Conservation (phyloP, 1,284 basidiomycete species). For the Marasmius tenuissimus region DNA sequence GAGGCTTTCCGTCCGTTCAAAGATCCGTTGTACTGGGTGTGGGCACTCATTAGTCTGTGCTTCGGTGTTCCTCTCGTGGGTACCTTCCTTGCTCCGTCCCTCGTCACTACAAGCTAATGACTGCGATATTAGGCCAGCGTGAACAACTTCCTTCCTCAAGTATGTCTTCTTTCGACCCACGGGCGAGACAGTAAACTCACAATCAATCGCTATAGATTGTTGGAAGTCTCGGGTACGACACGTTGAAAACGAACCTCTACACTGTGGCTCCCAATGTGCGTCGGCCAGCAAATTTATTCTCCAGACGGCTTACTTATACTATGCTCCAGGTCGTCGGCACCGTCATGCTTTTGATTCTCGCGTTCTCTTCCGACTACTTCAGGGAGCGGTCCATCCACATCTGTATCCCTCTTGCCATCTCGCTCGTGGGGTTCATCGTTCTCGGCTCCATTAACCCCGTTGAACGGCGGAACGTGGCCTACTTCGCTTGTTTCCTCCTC, state of each 20-base stretch:
- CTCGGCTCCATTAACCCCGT: slow-evolving; percentile 45
- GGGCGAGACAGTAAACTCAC: not conserved
- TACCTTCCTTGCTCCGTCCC: not conserved
- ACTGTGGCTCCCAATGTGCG: slow-evolving; percentile 56
- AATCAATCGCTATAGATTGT: slow-evolving; percentile 36
- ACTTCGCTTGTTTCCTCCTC: slow-evolving; percentile 51
- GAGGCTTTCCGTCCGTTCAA: slow-evolving; percentile 47
- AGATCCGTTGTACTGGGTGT: slow-evolving; percentile 43
- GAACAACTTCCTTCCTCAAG: slow-evolving; percentile 46
- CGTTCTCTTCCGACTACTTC: slow-evolving; percentile 54
- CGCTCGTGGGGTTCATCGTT: slow-evolving; percentile 50
- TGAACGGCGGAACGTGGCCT: slow-evolving; percentile 38
- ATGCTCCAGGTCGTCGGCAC: slow-evolving; percentile 22
- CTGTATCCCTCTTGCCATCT: slow-evolving; percentile 41
- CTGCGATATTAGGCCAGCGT: slow-evolving; percentile 33
- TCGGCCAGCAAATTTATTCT: not conserved
- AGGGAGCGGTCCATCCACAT: slow-evolving; percentile 48
- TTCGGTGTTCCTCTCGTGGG: slow-evolving; percentile 42
- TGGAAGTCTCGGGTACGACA: slow-evolving; percentile 47
- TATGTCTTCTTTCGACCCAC: not conserved
- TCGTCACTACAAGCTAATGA: not conserved
- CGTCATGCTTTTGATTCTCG: slow-evolving; percentile 43
- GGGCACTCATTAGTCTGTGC: slow-evolving; percentile 41
- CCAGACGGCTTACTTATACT: not conserved
- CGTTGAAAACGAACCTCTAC: slow-evolving; percentile 49